Percentiles rank a stretch among this genome's conserved stretches.
Evolutionary conservation across 2,329 filamentous ascomycete species (phyloP).

Genomic region (Aaosphaeria pasadenensis): DNA sequence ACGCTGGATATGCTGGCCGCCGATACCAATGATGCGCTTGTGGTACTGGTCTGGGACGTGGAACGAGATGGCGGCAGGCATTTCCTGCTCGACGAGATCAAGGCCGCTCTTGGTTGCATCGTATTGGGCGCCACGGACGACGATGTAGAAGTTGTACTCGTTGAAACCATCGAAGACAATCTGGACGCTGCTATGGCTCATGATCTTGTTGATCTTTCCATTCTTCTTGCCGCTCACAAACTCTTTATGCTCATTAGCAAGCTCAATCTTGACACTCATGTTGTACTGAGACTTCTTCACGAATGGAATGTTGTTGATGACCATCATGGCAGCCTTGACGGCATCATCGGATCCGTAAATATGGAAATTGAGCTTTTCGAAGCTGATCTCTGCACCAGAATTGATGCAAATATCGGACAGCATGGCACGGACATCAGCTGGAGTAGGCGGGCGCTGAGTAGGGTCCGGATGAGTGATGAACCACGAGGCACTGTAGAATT

Average conservation of each 20-base stretch:
- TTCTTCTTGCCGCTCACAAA: slow-evolving; percentile 99
- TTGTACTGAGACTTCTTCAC: slow-evolving; percentile 84
- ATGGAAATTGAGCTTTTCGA: slow-evolving; percentile 90
- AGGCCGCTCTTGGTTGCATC: slow-evolving; percentile 93
- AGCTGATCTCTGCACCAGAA: slow-evolving; percentile 90
- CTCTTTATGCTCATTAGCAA: slow-evolving; percentile 98
- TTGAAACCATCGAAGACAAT: slow-evolving; percentile 99
- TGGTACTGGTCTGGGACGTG: slow-evolving; percentile 99
- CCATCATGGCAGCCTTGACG: slow-evolving; percentile 90
- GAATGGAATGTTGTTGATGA: slow-evolving; percentile 88
- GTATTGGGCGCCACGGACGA: slow-evolving; percentile 88
- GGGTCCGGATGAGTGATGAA: slow-evolving; percentile 80
- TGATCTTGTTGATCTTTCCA: slow-evolving; percentile 99
- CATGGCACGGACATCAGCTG: slow-evolving; percentile 79
- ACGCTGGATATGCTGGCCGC: slow-evolving; percentile 95
- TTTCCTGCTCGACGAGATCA: slow-evolving; percentile 93
- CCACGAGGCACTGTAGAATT: slow-evolving; percentile 98
- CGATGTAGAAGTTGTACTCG: slow-evolving; percentile 99
- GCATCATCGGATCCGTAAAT: slow-evolving; percentile 95
- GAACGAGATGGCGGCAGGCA: slow-evolving; percentile 98
- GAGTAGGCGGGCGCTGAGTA: slow-evolving; percentile 58
- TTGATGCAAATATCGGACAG: slow-evolving; percentile 94
- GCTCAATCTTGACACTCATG: slow-evolving; percentile 96
- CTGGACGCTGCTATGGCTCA: slow-evolving; percentile 98
- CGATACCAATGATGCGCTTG: slow-evolving; percentile 98